Evolutionary conservation across 208 protist species (phyloP).

Genomic region (Giardia duodenalis): DNA sequence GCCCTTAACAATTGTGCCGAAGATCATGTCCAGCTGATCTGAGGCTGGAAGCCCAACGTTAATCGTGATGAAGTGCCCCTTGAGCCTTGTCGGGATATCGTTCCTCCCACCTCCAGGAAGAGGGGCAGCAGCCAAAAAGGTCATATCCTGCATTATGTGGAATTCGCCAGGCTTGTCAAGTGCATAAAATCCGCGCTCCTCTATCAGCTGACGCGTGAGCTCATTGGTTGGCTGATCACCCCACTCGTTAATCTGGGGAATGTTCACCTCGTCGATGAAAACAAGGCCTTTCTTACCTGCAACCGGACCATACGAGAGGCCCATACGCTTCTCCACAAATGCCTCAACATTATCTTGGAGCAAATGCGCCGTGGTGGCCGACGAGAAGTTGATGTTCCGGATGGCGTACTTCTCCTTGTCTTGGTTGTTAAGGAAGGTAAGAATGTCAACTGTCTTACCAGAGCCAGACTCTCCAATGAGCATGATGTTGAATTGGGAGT

Average conservation of each 20-base stretch:
- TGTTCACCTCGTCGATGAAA: conserved; percentile 95
- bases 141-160: conserved; percentile 71
- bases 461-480: conserved; percentile 60
- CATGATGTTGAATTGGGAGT: conserved; percentile 45
- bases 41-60: conserved; percentile 80
- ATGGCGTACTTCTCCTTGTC: conserved; percentile 44
- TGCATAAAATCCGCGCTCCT: conserved; percentile 58
- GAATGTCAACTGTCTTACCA: conserved; percentile 58
- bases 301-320: conserved; percentile 70
- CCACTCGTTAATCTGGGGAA: conserved; percentile 68
- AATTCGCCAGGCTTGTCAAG: conserved; percentile 66
- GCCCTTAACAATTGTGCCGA: conserved; percentile 69
- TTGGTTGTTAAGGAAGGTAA: conserved; percentile 46
- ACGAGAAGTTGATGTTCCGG: conserved; percentile 60
- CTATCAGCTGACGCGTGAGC: conserved; percentile 63
- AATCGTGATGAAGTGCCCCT: conserved; percentile 76
- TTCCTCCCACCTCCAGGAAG: conserved; percentile 87
- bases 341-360: conserved; percentile 66
- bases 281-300: conserved; percentile 78
- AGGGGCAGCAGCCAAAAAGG: conserved; percentile 82
- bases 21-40: conserved; percentile 81
- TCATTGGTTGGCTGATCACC: conserved; percentile 63
- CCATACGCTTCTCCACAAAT: conserved; percentile 77
- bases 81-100: conserved; percentile 86
- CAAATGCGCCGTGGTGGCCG: conserved; percentile 54